These are phyloP conservation scores for Ogataea glucozyma DNA, from an alignment of 805 yeast species.

Conservation along the genomic window DNA sequence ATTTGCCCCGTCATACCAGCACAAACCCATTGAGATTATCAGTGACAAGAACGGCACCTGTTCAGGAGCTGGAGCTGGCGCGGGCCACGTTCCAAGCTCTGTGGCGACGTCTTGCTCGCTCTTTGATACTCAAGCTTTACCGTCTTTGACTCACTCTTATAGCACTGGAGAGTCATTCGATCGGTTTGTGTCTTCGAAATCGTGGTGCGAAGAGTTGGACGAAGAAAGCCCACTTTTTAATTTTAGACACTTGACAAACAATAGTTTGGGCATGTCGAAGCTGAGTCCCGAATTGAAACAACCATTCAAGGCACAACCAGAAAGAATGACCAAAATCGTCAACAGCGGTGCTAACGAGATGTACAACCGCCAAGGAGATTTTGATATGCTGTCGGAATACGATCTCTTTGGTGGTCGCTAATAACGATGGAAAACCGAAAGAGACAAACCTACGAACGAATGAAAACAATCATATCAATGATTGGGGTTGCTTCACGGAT, in stretches of 20 bases:
- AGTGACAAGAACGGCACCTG: constrained; percentile 3
- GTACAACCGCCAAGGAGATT: constrained; percentile 1
- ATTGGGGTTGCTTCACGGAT: too few species aligned
- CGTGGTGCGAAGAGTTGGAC: constrained; percentile 24
- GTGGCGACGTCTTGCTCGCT: constrained; percentile 19
- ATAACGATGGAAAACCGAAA: too few species aligned
- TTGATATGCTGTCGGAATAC: not conserved
- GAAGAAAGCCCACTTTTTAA: constrained; percentile 12
- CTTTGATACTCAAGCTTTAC: constrained; percentile 19
- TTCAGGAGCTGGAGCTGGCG: too few species aligned
- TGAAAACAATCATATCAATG: too few species aligned
- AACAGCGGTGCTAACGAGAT: constrained; percentile 7
- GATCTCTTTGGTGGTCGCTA: constrained; percentile 3
- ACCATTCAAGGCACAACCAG: not conserved
- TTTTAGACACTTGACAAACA: constrained; percentile 7
- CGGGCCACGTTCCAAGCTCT: constrained; percentile 11
- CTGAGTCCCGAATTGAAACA: not conserved
- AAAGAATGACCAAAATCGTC: constrained; percentile 2
- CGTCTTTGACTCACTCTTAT: constrained; percentile 22
- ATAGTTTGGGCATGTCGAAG: constrained; percentile 1
- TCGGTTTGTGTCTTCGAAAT: constrained; percentile 13
- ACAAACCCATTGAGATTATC: constrained; percentile 15
- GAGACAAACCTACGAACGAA: too few species aligned
- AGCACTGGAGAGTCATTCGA: constrained; percentile 17
- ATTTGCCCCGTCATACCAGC: constrained; percentile 9